These are phyloP conservation scores for Leccinum fibrillosum DNA, from an alignment of 768 basidiomycete species.

Conservation along the genomic window DNA sequence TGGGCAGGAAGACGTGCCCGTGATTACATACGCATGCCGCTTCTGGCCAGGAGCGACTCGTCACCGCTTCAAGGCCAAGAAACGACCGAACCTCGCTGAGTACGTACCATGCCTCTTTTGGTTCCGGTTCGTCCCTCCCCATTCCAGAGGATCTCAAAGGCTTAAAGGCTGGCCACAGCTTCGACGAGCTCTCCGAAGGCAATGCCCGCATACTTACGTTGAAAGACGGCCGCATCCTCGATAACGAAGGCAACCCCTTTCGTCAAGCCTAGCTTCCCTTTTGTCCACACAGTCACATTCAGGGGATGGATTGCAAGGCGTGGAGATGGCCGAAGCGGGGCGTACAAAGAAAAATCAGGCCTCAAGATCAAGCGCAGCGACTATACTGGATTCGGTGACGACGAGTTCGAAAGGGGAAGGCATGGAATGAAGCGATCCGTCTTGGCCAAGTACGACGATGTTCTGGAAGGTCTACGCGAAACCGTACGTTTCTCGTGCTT, in stretches of 20 bases:
- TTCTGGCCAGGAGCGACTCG: no score
- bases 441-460: conserved; percentile 89
- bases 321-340: conserved; percentile 91
- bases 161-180: conserved; percentile 94
- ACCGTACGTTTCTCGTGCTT: conserved; percentile 44
- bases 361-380: conserved; percentile 85
- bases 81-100: conserved; percentile 34
- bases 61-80: no score
- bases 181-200: conserved; percentile 89
- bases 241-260: conserved; percentile 53
- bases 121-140: not conserved
- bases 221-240: conserved; percentile 68
- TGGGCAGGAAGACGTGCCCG: no score
- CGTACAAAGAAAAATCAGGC: conserved; percentile 75
- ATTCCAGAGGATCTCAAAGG: conserved; percentile 82
- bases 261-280: not conserved
- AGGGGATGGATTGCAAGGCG: conserved; percentile 98
- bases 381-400: conserved; percentile 97
- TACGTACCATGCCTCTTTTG: conserved; percentile 35
- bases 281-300: not conserved
- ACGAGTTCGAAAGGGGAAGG: conserved; percentile 78
- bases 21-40: no score
- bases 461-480: conserved; percentile 70
- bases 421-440: conserved; percentile 79
- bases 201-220: conserved; percentile 95